These are phyloP conservation scores for Litchi chinensis DNA, from an alignment of 345 rosid species.

Conservation along the genomic window DNA sequence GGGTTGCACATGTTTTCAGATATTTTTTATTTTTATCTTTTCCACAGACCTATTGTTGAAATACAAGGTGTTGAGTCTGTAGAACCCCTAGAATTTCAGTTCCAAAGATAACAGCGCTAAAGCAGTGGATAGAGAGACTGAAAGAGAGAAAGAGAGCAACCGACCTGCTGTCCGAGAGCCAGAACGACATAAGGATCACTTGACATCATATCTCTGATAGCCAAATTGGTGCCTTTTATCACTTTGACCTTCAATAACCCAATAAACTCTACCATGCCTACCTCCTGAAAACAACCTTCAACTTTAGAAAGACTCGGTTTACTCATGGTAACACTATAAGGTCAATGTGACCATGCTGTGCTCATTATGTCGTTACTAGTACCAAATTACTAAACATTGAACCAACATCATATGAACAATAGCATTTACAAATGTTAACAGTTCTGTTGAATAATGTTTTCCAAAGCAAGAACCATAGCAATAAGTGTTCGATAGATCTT, in stretches of 20 bases:
- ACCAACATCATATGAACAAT: neutral
- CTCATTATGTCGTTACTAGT: neutral
- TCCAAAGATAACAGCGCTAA: neutral
- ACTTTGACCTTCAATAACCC: slow-evolving; percentile 81
- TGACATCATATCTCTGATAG: slow-evolving; percentile 89
- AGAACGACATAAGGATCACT: slow-evolving; percentile 94
- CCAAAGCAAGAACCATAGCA: neutral
- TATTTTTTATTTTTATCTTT: neutral
- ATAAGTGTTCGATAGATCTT: neutral
- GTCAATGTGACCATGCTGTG: too few species aligned
- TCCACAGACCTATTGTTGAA: neutral
- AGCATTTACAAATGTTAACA: neutral
- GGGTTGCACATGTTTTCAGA: neutral
- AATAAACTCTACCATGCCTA: slow-evolving; percentile 83
- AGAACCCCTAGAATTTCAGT: neutral
- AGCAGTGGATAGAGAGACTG: neutral
- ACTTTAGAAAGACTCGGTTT: neutral
- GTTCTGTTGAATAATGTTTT: neutral
- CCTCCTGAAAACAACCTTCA: slow-evolving; percentile 49
- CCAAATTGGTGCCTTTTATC: slow-evolving; percentile 73
- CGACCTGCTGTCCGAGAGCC: slow-evolving; percentile 82
- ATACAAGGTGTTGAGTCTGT: neutral
- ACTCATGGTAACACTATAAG: too few species aligned
- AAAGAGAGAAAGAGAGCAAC: slow-evolving; percentile 18
- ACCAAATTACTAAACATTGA: neutral